A percentile compares a stretch with the other conserved stretches of the same genome.
Conservation (phyloP, 805 yeast genomes). For the Ogataea degrootiae region DNA sequence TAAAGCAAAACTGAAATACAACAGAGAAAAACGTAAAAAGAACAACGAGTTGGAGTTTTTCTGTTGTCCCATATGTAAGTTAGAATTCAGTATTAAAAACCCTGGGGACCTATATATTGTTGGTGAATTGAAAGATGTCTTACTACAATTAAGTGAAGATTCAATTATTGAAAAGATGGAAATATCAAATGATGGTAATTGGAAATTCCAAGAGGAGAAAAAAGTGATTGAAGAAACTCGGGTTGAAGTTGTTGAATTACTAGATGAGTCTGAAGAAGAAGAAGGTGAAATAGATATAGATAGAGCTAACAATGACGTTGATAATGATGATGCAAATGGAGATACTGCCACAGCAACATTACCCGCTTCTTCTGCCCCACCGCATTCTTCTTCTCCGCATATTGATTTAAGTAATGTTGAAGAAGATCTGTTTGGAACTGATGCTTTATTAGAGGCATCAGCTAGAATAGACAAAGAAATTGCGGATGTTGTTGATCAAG, state of each 20-base stretch:
- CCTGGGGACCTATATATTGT: conserved; percentile 31
- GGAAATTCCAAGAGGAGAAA: conserved; percentile 16
- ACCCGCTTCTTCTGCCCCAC: background rate
- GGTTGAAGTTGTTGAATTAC: conserved; percentile 11
- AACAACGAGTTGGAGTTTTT: conserved; percentile 29
- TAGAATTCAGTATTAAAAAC: conserved; percentile 28
- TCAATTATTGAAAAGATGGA: conserved; percentile 20
- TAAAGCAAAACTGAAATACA: conserved; percentile 13
- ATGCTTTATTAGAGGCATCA: too few species aligned
- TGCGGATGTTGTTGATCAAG: too few species aligned
- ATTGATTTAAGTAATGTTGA: too few species aligned
- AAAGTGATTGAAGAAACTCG: conserved; percentile 1
- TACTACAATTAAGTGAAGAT: conserved; percentile 13
- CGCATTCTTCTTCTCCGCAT: too few species aligned
- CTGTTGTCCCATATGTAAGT: conserved; percentile 32
- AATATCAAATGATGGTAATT: conserved; percentile 24
- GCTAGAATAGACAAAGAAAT: too few species aligned
- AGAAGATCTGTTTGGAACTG: too few species aligned
- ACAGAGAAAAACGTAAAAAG: conserved; percentile 12
- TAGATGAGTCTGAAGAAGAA: conserved; percentile 6
- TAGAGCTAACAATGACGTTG: background rate
- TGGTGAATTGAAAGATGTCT: conserved; percentile 27
- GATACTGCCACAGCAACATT: background rate
- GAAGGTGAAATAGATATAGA: conserved; percentile 1
- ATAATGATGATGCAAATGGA: background rate